A percentile compares a stretch with the other conserved stretches of the same genome.
These are phyloP conservation scores for Aureobasidium sp. DNA, from an alignment of 2,329 filamentous ascomycete species.

Conservation along the genomic window DNA sequence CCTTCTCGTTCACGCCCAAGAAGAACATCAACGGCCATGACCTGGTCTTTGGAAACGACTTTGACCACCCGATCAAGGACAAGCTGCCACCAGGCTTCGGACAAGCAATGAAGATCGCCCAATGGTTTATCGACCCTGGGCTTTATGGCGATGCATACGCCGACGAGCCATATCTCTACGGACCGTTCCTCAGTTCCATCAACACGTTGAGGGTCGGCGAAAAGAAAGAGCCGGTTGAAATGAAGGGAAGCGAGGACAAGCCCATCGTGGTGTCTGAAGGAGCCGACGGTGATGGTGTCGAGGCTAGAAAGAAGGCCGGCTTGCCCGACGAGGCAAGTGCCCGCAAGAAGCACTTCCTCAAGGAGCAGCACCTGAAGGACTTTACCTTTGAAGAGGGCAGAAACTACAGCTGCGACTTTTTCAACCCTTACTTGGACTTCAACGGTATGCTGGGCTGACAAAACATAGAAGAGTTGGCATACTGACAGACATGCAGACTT, in stretches of 20 bases:
- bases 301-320: slow-evolving; percentile 30
- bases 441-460: slow-evolving; percentile 40
- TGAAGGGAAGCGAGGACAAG: slow-evolving; percentile 40
- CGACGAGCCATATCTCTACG: slow-evolving; percentile 78
- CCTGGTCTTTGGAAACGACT: slow-evolving; percentile 90
- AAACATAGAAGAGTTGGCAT: not conserved
- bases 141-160: slow-evolving; percentile 84
- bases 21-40: slow-evolving; percentile 56
- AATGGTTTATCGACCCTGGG: slow-evolving; percentile 85
- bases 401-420: slow-evolving; percentile 64
- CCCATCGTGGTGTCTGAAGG: slow-evolving; percentile 48
- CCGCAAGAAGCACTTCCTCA: slow-evolving; percentile 54
- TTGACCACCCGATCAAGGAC: slow-evolving; percentile 82
- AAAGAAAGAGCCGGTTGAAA: slow-evolving; percentile 27
- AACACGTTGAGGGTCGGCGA: slow-evolving; percentile 64
- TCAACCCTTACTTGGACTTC: slow-evolving; percentile 88
- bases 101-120: slow-evolving; percentile 74
- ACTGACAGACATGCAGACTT: slow-evolving; percentile 43
- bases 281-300: slow-evolving; percentile 36
- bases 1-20: slow-evolving; percentile 69
- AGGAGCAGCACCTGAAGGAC: slow-evolving; percentile 43
- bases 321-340: slow-evolving; percentile 34
- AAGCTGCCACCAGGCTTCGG: slow-evolving; percentile 77
- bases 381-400: slow-evolving; percentile 56
- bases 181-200: slow-evolving; percentile 69